These are phyloP conservation scores for Syzygium malaccense DNA, from an alignment of 441 rosid genomes.

Conservation along the genomic window DNA sequence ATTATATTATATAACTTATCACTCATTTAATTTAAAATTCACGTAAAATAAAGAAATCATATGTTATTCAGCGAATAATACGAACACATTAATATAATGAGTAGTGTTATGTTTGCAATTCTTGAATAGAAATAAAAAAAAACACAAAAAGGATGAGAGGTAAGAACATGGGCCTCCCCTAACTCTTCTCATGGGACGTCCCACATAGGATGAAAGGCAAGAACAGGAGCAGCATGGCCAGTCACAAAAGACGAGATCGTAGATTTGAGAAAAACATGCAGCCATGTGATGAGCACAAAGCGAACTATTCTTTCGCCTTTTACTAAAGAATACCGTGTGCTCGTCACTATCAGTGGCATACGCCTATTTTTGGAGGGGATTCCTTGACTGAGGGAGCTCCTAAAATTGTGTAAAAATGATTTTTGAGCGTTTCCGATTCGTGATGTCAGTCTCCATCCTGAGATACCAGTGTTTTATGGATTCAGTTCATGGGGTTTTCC, in stretches of 20 bases:
- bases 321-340: slow-evolving; percentile 18
- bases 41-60: fast-evolving
- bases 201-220: neutral
- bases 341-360: neutral
- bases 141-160: neutral
- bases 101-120: neutral
- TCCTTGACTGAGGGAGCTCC: neutral
- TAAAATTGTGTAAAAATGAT: neutral
- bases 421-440: no score
- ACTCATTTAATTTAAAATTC: neutral
- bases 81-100: neutral
- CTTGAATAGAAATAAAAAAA: neutral
- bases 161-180: neutral
- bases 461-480: no score
- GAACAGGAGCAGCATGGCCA: neutral
- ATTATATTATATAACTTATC: neutral
- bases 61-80: neutral
- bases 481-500: neutral
- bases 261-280: neutral
- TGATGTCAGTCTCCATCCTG: no score
- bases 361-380: slow-evolving; percentile 2
- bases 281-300: slow-evolving; percentile 4
- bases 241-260: no score
- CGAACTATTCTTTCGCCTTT: slow-evolving; percentile 18
- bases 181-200: neutral